A percentile compares a stretch with the other conserved stretches of the same genome.
These are phyloP conservation scores for Ottelia alismoides DNA, from an alignment of 106 monocot genomes.

Conservation along the genomic window DNA sequence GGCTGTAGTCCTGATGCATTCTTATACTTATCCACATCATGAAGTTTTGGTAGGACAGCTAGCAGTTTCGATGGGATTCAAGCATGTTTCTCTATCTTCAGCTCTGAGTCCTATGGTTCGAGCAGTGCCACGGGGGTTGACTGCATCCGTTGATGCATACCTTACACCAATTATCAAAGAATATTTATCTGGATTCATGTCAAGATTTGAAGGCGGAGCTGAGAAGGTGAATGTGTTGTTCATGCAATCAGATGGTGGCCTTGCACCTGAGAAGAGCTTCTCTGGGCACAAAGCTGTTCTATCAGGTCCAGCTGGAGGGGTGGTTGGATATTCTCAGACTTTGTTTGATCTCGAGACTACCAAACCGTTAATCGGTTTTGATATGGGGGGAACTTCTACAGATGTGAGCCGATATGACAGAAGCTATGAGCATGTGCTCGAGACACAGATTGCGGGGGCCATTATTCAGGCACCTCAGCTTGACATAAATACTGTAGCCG, in stretches of 20 bases:
- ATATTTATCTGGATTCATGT: slow-evolving; percentile 85
- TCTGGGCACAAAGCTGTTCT: slow-evolving; percentile 91
- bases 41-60: slow-evolving; percentile 59
- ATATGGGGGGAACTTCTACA: slow-evolving; percentile 98
- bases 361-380: slow-evolving; percentile 88
- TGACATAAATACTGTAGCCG: slow-evolving; percentile 94
- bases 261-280: slow-evolving; percentile 75
- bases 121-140: slow-evolving; percentile 84
- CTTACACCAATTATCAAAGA: slow-evolving; percentile 90
- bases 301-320: slow-evolving; percentile 93
- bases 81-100: slow-evolving; percentile 86
- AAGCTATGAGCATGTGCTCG: slow-evolving; percentile 82
- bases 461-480: slow-evolving; percentile 96
- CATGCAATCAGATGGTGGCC: slow-evolving; percentile 97
- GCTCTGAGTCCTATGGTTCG: slow-evolving; percentile 92
- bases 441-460: slow-evolving; percentile 85
- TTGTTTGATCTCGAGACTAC: slow-evolving; percentile 70
- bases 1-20: slow-evolving; percentile 89
- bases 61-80: slow-evolving; percentile 67
- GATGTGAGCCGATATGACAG: slow-evolving; percentile 90
- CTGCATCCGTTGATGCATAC: slow-evolving; percentile 90
- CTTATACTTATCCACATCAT: slow-evolving; percentile 87
- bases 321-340: slow-evolving; percentile 93
- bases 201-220: slow-evolving; percentile 60
- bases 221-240: slow-evolving; percentile 81